phyloP scores from a whole-genome alignment of 169 alveolate genomes.

The Ichthyophthirius multifiliis region DNA sequence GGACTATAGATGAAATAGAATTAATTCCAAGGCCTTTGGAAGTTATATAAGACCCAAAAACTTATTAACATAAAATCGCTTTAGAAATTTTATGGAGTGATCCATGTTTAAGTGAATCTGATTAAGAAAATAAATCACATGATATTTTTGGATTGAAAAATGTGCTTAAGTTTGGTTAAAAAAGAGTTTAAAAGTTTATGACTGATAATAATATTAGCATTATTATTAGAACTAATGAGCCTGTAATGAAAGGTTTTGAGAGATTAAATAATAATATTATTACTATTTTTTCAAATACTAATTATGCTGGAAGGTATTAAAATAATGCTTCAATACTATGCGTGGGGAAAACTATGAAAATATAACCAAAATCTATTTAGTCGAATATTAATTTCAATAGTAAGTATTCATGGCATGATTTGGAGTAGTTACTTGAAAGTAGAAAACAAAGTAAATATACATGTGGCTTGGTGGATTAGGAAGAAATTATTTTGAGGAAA shows the following conservation, averaged over 20 bases:
- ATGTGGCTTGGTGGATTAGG: constrained; percentile 19
- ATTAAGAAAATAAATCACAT: constrained; percentile 19
- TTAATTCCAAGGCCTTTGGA: constrained; percentile 91
- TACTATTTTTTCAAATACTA: constrained; percentile 96
- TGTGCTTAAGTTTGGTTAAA: constrained; percentile 15
- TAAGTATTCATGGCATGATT: constrained; percentile 53
- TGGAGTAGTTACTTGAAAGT: constrained; percentile 17
- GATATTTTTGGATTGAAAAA: constrained; percentile 27
- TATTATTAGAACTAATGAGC: constrained; percentile 97
- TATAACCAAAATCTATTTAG: constrained; percentile 96
- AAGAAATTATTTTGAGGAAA: constrained; percentile 60
- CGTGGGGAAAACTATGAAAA: constrained; percentile 94
- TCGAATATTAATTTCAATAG: constrained; percentile 79
- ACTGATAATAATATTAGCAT: constrained; percentile 77
- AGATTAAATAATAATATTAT: constrained; percentile 97
- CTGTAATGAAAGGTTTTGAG: constrained; percentile 99
- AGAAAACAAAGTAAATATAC: constrained; percentile 7
- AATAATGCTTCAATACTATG: constrained; percentile 97
- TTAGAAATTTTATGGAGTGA: constrained; percentile 40
- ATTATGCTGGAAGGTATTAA: constrained; percentile 97
- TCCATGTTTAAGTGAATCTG: constrained; percentile 29
- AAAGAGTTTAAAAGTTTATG: constrained; percentile 77
- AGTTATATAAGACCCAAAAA: constrained; percentile 89
- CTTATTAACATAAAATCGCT: constrained; percentile 31
- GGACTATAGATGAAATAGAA: constrained; percentile 90